Evolutionary conservation across 257 asterid species (phyloP).

Genomic region (Nicotiana knightiana): DNA sequence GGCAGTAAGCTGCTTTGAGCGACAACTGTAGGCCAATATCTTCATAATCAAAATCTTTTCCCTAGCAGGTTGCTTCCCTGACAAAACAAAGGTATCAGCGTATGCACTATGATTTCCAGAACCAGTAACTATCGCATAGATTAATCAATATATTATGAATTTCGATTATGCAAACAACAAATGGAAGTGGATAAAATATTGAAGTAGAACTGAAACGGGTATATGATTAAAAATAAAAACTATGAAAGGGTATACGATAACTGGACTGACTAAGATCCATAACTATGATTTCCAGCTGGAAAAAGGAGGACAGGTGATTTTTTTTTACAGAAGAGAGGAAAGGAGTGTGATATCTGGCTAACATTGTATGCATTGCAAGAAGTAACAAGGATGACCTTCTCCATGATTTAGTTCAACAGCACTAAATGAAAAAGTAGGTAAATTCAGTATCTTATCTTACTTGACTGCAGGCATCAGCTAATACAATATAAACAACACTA

Average conservation of each 20-base stretch:
- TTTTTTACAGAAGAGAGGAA: background rate
- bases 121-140: background rate
- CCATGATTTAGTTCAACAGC: background rate
- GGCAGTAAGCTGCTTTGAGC: background rate
- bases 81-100: background rate
- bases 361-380: background rate
- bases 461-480: conserved; percentile 1
- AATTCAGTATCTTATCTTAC: background rate
- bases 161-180: background rate
- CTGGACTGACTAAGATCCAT: background rate
- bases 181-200: background rate
- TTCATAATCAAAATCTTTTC: background rate
- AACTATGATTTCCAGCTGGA: background rate
- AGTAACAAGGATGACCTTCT: background rate
- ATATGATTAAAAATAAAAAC: background rate
- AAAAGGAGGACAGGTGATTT: background rate
- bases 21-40: background rate
- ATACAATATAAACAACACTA: background rate
- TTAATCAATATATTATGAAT: background rate
- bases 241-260: background rate
- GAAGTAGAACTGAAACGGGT: background rate
- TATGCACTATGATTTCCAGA: background rate
- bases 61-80: background rate
- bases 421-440: background rate
- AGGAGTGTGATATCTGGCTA: background rate